Conservation (phyloP, 305 asterid species). For the Fraxinus sp. region DNA sequence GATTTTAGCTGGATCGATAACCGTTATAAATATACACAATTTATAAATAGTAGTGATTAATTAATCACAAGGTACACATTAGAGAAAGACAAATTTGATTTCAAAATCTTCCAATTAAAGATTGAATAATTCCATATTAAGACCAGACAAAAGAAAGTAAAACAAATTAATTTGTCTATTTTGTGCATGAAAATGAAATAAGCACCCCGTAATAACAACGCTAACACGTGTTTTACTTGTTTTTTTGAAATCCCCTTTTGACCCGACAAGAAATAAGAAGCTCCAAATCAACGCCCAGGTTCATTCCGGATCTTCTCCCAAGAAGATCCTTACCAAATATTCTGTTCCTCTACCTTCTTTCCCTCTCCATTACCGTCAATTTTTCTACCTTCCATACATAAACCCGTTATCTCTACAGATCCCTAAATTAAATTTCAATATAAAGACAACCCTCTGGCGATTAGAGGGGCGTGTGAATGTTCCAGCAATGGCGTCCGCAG, state of each 20-base stretch:
- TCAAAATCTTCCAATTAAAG: not conserved
- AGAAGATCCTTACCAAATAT: not conserved
- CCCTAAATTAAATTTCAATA: not conserved
- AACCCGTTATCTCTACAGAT: not conserved
- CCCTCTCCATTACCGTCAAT: not conserved
- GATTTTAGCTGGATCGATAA: not conserved
- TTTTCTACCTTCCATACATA: not conserved
- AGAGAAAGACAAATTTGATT: not conserved
- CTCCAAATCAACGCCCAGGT: not conserved
- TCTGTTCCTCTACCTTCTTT: not conserved
- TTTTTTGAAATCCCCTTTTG: not conserved
- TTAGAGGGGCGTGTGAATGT: conserved; percentile 51
- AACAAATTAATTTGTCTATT: not conserved
- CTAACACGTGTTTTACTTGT: not conserved
- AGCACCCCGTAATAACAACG: not conserved
- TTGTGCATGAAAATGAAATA: not conserved
- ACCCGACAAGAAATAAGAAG: not conserved
- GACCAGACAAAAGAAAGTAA: not conserved
- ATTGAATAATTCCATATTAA: not conserved
- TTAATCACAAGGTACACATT: not conserved
- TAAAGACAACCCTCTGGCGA: not conserved
- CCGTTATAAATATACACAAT: not conserved
- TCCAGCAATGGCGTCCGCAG: conserved; percentile 44
- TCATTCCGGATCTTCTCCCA: not conserved
- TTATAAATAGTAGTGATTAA: not conserved